Percentiles rank a stretch among this genome's conserved stretches.
phyloP scores from a whole-genome alignment of 306 rosid genomes.

The Mimosa bimucronata region DNA sequence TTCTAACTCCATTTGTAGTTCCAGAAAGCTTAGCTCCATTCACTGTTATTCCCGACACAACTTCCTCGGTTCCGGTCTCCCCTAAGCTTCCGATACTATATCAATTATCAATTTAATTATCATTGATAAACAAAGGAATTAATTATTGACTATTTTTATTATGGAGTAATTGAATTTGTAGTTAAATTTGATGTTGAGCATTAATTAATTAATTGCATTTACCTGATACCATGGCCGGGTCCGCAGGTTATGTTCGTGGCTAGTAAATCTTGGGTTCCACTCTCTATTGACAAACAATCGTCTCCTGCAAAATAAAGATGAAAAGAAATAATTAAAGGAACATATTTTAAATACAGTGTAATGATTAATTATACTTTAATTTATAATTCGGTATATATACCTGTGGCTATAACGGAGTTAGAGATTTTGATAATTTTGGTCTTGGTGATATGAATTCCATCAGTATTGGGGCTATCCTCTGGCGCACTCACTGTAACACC shows the following conservation, averaged over 20 bases:
- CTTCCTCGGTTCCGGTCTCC: slow-evolving; percentile 34
- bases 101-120: neutral
- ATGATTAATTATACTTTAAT: neutral
- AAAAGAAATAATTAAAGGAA: neutral
- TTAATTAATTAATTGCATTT: neutral
- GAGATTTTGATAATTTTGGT: slow-evolving; percentile 46
- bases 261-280: slow-evolving; percentile 50
- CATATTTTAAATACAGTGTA: neutral
- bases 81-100: slow-evolving; percentile 65
- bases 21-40: slow-evolving; percentile 57
- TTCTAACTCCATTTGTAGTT: slow-evolving; percentile 59
- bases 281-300: slow-evolving; percentile 63
- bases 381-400: slow-evolving; percentile 19
- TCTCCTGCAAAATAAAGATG: slow-evolving; percentile 45
- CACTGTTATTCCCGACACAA: slow-evolving; percentile 54
- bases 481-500: slow-evolving; percentile 48
- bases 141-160: neutral
- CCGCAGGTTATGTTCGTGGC: slow-evolving; percentile 56
- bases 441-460: slow-evolving; percentile 56
- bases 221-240: slow-evolving; percentile 76
- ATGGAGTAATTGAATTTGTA: neutral
- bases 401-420: slow-evolving; percentile 42
- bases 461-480: slow-evolving; percentile 55
- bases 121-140: neutral
- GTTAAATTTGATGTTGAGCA: neutral